A percentile compares a stretch with the other conserved stretches of the same genome.
phyloP scores from a whole-genome alignment of 306 rosid genomes.

The Rosa rugosa region DNA sequence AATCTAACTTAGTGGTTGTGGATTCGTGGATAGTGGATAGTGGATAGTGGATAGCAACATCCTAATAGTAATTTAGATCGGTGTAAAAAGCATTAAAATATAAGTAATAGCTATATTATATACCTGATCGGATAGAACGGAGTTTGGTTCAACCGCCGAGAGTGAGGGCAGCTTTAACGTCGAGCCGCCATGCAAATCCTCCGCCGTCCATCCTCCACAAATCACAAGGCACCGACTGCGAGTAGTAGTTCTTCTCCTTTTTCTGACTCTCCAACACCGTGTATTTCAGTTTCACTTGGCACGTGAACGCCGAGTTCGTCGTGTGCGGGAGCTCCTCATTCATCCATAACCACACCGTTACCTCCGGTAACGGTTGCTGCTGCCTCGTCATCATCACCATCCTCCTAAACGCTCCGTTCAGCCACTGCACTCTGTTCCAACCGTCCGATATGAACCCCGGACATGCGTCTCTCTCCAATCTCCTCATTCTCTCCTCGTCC shows the following conservation, averaged over 20 bases:
- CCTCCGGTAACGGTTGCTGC: constrained; percentile 15
- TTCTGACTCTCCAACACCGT: constrained; percentile 2
- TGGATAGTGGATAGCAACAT: neutral
- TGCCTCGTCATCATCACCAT: constrained; percentile 36
- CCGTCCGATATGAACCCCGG: constrained; percentile 61
- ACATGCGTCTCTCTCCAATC: constrained; percentile 52
- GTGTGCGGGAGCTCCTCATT: constrained; percentile 25
- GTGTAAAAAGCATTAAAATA: neutral
- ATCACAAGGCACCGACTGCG: constrained; percentile 56
- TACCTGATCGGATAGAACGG: constrained; percentile 13
- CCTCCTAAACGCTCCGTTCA: constrained; percentile 50
- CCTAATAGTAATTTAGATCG: too few relatives aligned
- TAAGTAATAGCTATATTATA: neutral
- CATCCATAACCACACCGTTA: constrained; percentile 35
- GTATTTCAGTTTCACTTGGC: constrained; percentile 53
- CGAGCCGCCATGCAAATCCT: constrained; percentile 78
- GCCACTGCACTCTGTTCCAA: constrained; percentile 43
- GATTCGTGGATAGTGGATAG: neutral
- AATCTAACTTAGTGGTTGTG: neutral
- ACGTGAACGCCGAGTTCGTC: constrained; percentile 26
- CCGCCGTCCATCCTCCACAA: constrained; percentile 66
- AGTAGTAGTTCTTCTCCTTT: constrained; percentile 13
- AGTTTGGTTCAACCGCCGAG: constrained; percentile 33
- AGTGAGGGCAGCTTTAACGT: constrained; percentile 61
- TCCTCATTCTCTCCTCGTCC: constrained; percentile 38